Percentiles rank a stretch among this genome's conserved stretches.
These are phyloP conservation scores for Sporormia fimetaria DNA, from an alignment of 495 filamentous ascomycete species.

Conservation along the genomic window DNA sequence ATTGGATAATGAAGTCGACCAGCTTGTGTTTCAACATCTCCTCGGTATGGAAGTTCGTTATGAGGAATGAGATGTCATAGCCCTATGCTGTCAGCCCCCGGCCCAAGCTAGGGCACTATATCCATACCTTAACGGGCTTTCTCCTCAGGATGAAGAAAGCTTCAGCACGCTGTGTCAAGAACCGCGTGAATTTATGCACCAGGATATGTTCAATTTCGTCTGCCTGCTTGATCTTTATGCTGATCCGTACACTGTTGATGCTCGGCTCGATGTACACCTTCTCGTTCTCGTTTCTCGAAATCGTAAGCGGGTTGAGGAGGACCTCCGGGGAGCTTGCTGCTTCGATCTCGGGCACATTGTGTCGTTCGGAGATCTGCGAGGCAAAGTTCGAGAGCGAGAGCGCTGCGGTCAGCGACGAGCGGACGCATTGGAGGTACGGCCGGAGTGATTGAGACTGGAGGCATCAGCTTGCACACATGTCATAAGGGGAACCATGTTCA, in stretches of 20 bases:
- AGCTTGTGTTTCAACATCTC: constrained; percentile 97
- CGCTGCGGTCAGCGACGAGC: constrained; percentile 84
- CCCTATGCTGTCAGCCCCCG: constrained; percentile 45
- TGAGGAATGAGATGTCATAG: constrained; percentile 97
- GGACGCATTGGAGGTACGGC: constrained; percentile 93
- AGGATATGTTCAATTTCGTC: constrained; percentile 97
- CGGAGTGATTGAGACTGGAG: constrained; percentile 89
- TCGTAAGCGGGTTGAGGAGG: constrained; percentile 76
- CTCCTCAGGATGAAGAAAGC: constrained; percentile 93
- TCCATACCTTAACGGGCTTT: constrained; percentile 79
- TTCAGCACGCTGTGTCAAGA: constrained; percentile 90
- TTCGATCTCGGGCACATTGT: constrained; percentile 97
- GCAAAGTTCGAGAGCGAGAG: constrained; percentile 95
- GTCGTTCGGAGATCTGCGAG: constrained; percentile 87
- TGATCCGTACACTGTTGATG: constrained; percentile 89
- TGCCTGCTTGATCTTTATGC: constrained; percentile 97
- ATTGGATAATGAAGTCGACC: constrained; percentile 96
- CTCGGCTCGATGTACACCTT: constrained; percentile 85
- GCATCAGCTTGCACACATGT: constrained; percentile 19
- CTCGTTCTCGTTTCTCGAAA: constrained; percentile 92
- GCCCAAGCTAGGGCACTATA: background rate
- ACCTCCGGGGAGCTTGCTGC: constrained; percentile 85
- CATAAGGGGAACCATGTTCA: constrained; percentile 12
- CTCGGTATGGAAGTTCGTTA: constrained; percentile 97
- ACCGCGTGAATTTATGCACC: constrained; percentile 95